Conservation (phyloP, 108 stramenopile species). For the Skeletonema potamos region DNA sequence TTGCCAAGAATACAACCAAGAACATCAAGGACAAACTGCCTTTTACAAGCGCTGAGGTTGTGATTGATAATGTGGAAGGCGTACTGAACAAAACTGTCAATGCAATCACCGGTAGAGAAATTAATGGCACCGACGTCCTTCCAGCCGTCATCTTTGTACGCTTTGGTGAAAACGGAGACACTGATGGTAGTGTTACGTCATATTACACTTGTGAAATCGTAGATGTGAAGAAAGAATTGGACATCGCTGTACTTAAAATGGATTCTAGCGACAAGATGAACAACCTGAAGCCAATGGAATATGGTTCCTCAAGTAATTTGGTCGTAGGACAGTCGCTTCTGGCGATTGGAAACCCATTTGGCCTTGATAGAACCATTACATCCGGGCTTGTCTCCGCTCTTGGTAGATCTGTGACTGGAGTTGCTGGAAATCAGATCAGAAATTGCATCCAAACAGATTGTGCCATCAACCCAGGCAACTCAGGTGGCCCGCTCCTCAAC, state of each 20-base stretch:
- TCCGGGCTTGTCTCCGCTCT: constrained; percentile 75
- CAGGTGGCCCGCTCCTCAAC: constrained; percentile 63
- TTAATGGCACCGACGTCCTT: not conserved
- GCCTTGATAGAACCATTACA: constrained; percentile 74
- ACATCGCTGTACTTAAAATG: constrained; percentile 46
- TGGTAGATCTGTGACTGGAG: constrained; percentile 74
- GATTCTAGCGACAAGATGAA: not conserved
- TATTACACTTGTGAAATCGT: constrained; percentile 55
- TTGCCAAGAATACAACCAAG: constrained; percentile 60
- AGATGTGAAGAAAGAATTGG: constrained; percentile 79
- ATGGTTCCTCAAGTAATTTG: constrained; percentile 55
- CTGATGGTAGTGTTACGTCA: not conserved
- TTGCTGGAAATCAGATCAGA: constrained; percentile 74
- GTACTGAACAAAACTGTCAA: constrained; percentile 18
- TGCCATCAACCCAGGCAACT: constrained; percentile 79
- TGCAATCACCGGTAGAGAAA: constrained; percentile 15
- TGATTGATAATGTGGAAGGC: constrained; percentile 3
- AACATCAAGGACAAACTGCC: constrained; percentile 45
- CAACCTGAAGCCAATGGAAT: constrained; percentile 44
- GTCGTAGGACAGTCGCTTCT: constrained; percentile 76
- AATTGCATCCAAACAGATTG: constrained; percentile 84
- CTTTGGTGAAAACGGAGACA: constrained; percentile 25
- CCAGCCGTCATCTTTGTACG: constrained; percentile 34
- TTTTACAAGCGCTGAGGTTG: not conserved
- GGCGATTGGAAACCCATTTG: constrained; percentile 84